phyloP scores from a whole-genome alignment of 2,329 filamentous ascomycete genomes.

The Juglanconis sp. region DNA sequence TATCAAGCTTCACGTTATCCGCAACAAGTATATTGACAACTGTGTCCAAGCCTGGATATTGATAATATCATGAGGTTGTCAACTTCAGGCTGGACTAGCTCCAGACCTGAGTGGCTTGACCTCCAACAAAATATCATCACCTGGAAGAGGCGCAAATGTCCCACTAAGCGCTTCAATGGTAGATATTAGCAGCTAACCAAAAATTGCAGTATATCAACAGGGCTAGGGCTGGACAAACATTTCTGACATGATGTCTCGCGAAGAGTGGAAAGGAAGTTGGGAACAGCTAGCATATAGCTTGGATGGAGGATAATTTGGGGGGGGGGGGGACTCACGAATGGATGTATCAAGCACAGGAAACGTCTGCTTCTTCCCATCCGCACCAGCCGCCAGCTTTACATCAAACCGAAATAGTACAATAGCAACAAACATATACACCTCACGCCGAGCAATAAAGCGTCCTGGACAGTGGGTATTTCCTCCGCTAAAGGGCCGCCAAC shows the following conservation, averaged over 20 bases:
- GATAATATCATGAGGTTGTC: neutral
- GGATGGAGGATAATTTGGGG: neutral
- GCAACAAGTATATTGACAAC: neutral
- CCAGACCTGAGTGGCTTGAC: neutral
- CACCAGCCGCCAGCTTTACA: neutral
- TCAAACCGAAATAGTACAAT: conserved; percentile 1
- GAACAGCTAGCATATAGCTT: neutral
- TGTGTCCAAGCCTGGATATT: neutral
- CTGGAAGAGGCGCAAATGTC: neutral
- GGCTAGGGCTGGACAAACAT: neutral
- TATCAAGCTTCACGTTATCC: neutral
- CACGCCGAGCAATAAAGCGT: neutral
- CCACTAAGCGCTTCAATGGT: neutral
- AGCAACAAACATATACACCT: conserved; percentile 9
- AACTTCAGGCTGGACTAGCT: neutral
- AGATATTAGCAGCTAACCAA: neutral
- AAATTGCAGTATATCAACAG: neutral
- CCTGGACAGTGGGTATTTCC: neutral
- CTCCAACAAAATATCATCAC: neutral
- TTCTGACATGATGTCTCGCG: neutral
- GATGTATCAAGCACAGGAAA: neutral
- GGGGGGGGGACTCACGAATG: neutral
- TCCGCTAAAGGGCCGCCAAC: conserved; percentile 7
- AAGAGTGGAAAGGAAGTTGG: neutral
- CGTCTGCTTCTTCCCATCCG: neutral